Conservation (phyloP, 2,329 filamentous ascomycete species). For the Hirsutella minnesotensis region DNA sequence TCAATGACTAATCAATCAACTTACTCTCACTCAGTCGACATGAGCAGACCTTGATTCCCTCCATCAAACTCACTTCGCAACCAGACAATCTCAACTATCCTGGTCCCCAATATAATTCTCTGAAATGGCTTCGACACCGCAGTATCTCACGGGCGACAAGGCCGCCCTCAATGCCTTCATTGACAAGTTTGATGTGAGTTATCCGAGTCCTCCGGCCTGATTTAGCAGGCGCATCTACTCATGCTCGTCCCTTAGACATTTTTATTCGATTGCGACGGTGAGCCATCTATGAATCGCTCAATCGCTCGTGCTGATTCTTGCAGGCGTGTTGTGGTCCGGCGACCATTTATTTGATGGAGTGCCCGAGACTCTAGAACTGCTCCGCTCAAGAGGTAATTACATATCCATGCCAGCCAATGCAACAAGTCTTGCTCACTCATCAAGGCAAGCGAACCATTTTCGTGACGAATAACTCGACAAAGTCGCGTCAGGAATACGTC, state of each 20-base stretch:
- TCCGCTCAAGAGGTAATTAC: slow-evolving; percentile 62
- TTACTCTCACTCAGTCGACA: background rate
- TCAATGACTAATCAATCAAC: slow-evolving; percentile 1
- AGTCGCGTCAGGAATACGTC: slow-evolving; percentile 83
- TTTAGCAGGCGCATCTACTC: background rate
- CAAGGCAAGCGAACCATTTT: slow-evolving; percentile 86
- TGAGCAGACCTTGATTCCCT: too few relatives aligned
- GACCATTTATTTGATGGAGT: slow-evolving; percentile 79
- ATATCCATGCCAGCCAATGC: background rate
- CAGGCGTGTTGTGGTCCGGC: slow-evolving; percentile 93
- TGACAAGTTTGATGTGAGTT: slow-evolving; percentile 78
- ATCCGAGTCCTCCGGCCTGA: background rate
- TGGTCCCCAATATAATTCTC: too few relatives aligned
- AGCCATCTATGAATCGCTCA: slow-evolving; percentile 8
- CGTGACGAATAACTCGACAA: slow-evolving; percentile 98
- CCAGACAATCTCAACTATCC: too few relatives aligned
- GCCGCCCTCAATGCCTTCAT: slow-evolving; percentile 72
- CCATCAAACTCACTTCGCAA: too few relatives aligned
- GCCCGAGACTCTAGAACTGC: slow-evolving; percentile 71
- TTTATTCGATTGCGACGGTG: slow-evolving; percentile 95
- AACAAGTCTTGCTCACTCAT: background rate
- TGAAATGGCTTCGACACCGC: slow-evolving; percentile 24
- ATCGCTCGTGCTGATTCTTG: too few relatives aligned
- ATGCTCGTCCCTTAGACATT: slow-evolving; percentile 36
- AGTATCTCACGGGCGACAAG: slow-evolving; percentile 68